Base-by-base conservation (phyloP, 2,329 filamentous ascomycete species). In the Phaeoacremonium minimum region DNA sequence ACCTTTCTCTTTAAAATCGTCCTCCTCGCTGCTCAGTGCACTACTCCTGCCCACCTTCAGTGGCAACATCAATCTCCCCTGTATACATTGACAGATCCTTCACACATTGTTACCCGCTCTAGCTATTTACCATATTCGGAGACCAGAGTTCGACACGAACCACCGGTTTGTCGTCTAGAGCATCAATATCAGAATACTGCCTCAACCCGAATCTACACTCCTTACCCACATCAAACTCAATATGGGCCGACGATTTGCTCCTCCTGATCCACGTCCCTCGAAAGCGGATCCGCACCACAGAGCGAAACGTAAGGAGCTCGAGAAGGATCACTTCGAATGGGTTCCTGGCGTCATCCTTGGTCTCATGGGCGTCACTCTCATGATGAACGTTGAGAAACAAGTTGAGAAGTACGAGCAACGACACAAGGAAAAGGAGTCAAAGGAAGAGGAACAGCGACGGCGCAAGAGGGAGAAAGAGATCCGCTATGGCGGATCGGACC, bases 291-390 rank as follows among this genome's bases (percentile, higher is more conserved):
- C 60, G 0, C 53, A 63, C n/a, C 50, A 57, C 33, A 60, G 64
- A 12, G 41, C 47, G 14, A 16, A 22, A 16, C 57, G 60, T 42
- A 66, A 69, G 37, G 42, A 60, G 19, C 42, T 65, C 32, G 64
- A 68, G 38, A 62, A 64, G 45, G 47, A 63, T 18, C 46, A 53
- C 40, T 71, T 68, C 48, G 58, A 60, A 36, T 68, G 64, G 60
- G 57, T 51, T 5, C 57, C 61, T 18, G 63, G 58, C 38, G 40
- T 69, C 19, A 50, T 55, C 14, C 57, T 71, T 3, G 60, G 57
- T 7, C 47, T 63, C 16, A 46, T 61, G 13, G 62, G 58, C 6
- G 49, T 58, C 14, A 47, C 56, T 12, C 47, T 62, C 2, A 48
- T 51, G n/a, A 62, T 64, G 46, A 60, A 62, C 39, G 58, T 65